Base-by-base conservation (phyloP, 345 rosid genomes). In the Salix purpurea region DNA sequence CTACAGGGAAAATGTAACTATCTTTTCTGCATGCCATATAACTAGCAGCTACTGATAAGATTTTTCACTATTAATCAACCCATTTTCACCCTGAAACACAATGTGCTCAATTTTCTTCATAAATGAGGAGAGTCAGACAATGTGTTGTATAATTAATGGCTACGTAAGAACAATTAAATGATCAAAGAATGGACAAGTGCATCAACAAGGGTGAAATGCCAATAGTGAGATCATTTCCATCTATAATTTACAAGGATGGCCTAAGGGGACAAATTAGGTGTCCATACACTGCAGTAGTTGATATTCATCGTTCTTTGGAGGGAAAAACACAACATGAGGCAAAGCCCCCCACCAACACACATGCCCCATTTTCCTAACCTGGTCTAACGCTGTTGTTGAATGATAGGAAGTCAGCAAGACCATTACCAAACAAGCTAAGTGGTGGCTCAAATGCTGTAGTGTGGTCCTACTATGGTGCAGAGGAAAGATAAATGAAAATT, bases 401-500 rank as follows among this genome's bases (percentile, higher is more conserved):
- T 44, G 50, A 44, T 44, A 14, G 16, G 16, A 44, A 44, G 50
- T 44, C 50, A 44, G 50, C 50, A 44, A 44, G 15, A 44, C 50
- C 50, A 44, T 44, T 13, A 44, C 50, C 50, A 44, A 44, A 4
- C 54, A 16, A 48, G 19, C 54, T 48, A 16, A 48, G 54, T 16
- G 54, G 54, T 48, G 54, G 54, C 21, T 48, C 21, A 48, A 48
- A 48, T 5, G 21, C 21, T 16, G 56, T 50, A 5, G 8, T 16
- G 21, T 18, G 56, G 19, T 50, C 56, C 56, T 50, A 50, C 7
- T 50, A 50, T 50, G 52, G 11, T 39, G 54, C 7, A 76, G 3
- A 65, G 44, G 21, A 18, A 72, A 68, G 74, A 54, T 62, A 71
- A 77, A 32, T 21, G 77, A 83, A 75, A 66, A 73, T 73, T 18